Evolutionary conservation across 2,329 filamentous ascomycete species (phyloP).

Genomic region (Scedosporium aurantiacum): DNA sequence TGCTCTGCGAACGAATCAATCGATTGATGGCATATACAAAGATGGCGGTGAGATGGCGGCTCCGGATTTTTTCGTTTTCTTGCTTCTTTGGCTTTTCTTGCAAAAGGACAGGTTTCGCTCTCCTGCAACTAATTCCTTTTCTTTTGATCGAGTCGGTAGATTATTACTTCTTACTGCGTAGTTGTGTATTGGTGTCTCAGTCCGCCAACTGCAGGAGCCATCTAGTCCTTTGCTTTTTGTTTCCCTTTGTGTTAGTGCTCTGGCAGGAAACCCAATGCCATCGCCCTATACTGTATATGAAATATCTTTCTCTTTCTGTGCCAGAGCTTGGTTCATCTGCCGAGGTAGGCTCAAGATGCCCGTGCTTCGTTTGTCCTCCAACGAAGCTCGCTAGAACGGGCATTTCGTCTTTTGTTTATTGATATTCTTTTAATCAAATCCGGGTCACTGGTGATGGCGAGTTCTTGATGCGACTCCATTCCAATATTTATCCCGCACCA

Average conservation of each 20-base stretch:
- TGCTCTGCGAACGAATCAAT: background rate
- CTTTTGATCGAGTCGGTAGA: too few species aligned
- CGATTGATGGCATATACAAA: background rate
- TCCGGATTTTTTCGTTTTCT: background rate
- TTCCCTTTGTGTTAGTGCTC: too few species aligned
- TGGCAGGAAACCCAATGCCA: too few species aligned
- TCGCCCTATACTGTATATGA: too few species aligned
- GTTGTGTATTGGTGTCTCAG: too few species aligned
- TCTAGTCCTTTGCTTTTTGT: too few species aligned
- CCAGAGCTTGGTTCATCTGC: background rate
- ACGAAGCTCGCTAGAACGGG: background rate
- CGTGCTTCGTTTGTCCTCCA: background rate
- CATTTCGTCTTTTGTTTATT: background rate
- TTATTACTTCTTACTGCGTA: too few species aligned
- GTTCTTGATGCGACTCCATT: background rate
- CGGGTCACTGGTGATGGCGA: background rate
- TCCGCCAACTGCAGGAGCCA: too few species aligned
- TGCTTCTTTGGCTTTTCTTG: background rate
- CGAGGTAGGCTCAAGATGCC: background rate
- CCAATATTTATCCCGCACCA: background rate
- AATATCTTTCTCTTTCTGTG: background rate
- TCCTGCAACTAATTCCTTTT: too few species aligned
- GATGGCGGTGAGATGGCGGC: background rate
- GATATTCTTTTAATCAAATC: background rate
- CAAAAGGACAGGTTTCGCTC: too few species aligned